Evolutionary conservation across 192 early-diverging fungal species (phyloP), one percentile per base, ranked within the genome.

Genomic region (Physocladia obscura): DNA sequence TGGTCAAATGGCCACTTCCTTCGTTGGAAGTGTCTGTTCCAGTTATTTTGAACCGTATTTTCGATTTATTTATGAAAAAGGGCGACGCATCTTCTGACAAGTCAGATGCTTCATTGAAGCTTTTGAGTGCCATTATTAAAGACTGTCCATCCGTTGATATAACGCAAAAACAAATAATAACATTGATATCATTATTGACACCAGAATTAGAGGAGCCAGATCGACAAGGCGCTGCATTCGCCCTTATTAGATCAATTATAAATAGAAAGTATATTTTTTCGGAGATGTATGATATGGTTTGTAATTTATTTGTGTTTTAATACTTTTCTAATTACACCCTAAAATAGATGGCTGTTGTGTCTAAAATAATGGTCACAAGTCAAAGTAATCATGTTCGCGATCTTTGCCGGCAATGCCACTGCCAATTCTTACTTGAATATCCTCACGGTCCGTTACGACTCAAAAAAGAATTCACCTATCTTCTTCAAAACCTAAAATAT

Each of bases 381-480:
- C 95, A 97, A 77, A 79, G 81, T 13, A 76, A 69, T 2, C 84
- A 91, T 51, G 83, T 91, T 27, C 89, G 95, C 36, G 92, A 96
- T 62, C 79, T 91, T 44, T 95, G 92, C 54, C 90, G 95, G 5
- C 79, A 86, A 36, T 85, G 88, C 2, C 89, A 89, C 71, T 86
- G 95, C 63, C 90, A 92, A 62, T 99, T 98, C 82, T 78, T 99
- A 61, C 81, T 98, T 73, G 91, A 97, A 67, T 99, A 98, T 76
- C 98, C 98, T 37, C 90, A 96, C 74, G 93, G 95, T 38, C 82
- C 86, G 40, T 81, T 80, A 1, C 83, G 94, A 51, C 76, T 98
- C 24, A 77, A 82, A 60, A 93, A 90, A 68, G 90, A 93, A 65
- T 91, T 98, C 84, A 85, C 80, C 61, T 96, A 93, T 74, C 76